Conservation (phyloP, 1,284 basidiomycete species). For the Limonomyces culmigenus region DNA sequence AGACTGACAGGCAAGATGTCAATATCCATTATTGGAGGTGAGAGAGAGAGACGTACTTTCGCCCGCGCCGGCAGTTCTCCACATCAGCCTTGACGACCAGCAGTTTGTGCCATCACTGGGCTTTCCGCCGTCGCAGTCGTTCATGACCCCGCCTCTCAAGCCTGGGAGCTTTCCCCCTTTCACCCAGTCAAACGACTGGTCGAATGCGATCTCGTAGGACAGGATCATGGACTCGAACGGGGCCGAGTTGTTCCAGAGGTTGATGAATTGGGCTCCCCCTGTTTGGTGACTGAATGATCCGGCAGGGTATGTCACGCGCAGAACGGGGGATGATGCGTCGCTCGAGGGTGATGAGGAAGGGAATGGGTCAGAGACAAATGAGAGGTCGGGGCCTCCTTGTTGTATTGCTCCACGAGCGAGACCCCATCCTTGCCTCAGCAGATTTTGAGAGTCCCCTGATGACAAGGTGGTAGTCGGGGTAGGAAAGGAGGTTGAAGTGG, state of each 20-base stretch:
- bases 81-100: slow-evolving; percentile 29
- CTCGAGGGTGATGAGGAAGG: slow-evolving; percentile 27
- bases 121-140: slow-evolving; percentile 23
- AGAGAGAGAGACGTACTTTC: slow-evolving; percentile 17
- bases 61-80: slow-evolving; percentile 21
- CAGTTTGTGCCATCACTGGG: slow-evolving; percentile 21
- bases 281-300: slow-evolving; percentile 43
- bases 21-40: slow-evolving; percentile 2
- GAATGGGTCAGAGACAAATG: slow-evolving; percentile 52
- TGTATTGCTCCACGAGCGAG: slow-evolving; percentile 43
- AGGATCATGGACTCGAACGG: slow-evolving; percentile 46
- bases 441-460: slow-evolving; percentile 28
- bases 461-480: slow-evolving; percentile 49
- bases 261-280: slow-evolving; percentile 49
- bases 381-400: slow-evolving; percentile 33
- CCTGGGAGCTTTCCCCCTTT: slow-evolving; percentile 32
- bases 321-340: slow-evolving; percentile 30
- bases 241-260: slow-evolving; percentile 42
- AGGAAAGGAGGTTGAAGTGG: slow-evolving; percentile 43
- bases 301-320: slow-evolving; percentile 45
- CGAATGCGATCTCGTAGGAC: slow-evolving; percentile 59
- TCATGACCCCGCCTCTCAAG: slow-evolving; percentile 19
- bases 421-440: slow-evolving; percentile 43
- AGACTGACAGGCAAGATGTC: slow-evolving; percentile 22
- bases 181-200: slow-evolving; percentile 29